Percentiles rank a stretch among this genome's conserved stretches.
These are phyloP conservation scores for Erodium texanum DNA, from an alignment of 441 rosid species.

Conservation along the genomic window DNA sequence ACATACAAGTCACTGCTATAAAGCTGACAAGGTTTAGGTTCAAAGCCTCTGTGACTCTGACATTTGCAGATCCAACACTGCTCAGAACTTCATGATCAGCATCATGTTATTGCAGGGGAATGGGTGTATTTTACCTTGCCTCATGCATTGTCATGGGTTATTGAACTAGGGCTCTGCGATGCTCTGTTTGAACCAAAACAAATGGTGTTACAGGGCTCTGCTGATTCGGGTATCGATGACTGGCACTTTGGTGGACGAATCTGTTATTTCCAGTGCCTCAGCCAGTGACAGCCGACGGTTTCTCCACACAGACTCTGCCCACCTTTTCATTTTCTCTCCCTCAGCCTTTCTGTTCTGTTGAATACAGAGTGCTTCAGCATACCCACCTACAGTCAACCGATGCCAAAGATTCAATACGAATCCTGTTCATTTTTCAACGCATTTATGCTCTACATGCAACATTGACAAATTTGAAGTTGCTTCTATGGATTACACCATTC, in stretches of 20 bases:
- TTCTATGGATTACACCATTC: background rate
- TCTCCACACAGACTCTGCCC: slow-evolving; percentile 62
- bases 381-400: slow-evolving; percentile 44
- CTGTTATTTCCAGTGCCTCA: slow-evolving; percentile 48
- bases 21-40: background rate
- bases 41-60: background rate
- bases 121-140: background rate
- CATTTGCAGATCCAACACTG: background rate
- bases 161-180: background rate
- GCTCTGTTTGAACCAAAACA: background rate
- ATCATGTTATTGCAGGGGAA: too few relatives aligned
- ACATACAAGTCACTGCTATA: too few relatives aligned
- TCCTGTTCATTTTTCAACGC: background rate
- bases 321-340: slow-evolving; percentile 62
- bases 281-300: slow-evolving; percentile 49
- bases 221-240: slow-evolving; percentile 52
- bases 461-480: background rate
- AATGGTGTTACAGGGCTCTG: slow-evolving; percentile 28
- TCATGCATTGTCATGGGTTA: background rate
- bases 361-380: slow-evolving; percentile 58
- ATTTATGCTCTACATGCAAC: background rate
- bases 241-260: slow-evolving; percentile 26
- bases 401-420: background rate
- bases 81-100: background rate
- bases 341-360: slow-evolving; percentile 65